Percentiles rank a stretch among this genome's conserved stretches.
Conservation (phyloP, 352 stramenopile genomes). For the Phytophthora brassicae region DNA sequence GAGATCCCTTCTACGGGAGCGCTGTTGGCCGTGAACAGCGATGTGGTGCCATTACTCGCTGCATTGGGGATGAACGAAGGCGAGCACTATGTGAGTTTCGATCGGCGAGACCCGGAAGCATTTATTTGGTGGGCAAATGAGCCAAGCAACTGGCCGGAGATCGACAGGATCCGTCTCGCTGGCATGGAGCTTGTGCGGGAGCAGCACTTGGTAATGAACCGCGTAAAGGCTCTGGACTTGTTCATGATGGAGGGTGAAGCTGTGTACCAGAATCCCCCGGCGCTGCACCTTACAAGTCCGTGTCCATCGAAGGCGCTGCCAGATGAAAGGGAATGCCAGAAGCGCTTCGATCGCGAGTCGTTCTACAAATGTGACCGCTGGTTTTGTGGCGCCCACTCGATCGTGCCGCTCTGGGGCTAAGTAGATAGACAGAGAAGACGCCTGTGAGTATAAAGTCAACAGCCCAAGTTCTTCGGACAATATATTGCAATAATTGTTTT, state of each 20-base stretch:
- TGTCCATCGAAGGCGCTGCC: conserved; percentile 64
- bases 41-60: conserved; percentile 54
- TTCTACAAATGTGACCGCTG: conserved; percentile 76
- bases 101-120: conserved; percentile 50
- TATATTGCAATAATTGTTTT: too few species aligned
- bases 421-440: conserved; percentile 11
- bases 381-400: conserved; percentile 65
- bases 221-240: conserved; percentile 53
- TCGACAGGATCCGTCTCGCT: conserved; percentile 59
- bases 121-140: conserved; percentile 56
- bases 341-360: conserved; percentile 49
- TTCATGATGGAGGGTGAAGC: conserved; percentile 57
- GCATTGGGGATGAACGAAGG: conserved; percentile 54
- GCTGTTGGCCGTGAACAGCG: conserved; percentile 66
- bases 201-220: conserved; percentile 60
- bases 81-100: conserved; percentile 67
- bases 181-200: conserved; percentile 63
- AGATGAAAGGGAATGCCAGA: conserved; percentile 44
- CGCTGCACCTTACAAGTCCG: conserved; percentile 38
- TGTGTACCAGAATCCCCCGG: conserved; percentile 47
- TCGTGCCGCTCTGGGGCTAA: conserved; percentile 32
- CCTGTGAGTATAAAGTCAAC: too few species aligned
- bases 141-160: conserved; percentile 44
- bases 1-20: conserved; percentile 76
- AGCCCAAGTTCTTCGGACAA: too few species aligned